Conservation (phyloP, 139 green algal species). For the Yamagishiella unicocca region DNA sequence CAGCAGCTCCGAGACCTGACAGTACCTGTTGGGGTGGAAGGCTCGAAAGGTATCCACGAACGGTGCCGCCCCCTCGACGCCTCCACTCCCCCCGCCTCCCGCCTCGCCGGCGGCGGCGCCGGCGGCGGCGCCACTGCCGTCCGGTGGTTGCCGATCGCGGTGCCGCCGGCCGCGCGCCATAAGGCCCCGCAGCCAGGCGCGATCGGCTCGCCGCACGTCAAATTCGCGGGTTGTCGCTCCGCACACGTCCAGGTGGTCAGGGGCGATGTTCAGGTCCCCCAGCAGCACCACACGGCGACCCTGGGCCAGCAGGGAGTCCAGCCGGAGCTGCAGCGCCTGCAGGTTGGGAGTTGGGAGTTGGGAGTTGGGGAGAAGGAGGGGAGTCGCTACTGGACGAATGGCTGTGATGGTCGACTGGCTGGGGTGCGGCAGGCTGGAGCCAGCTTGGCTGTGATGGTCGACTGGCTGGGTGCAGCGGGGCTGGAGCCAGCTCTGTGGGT, state of each 20-base stretch:
- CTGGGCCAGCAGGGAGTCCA: constrained; percentile 44
- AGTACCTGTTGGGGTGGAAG: constrained; percentile 66
- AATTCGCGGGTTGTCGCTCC: not conserved
- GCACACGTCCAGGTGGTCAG: constrained; percentile 56
- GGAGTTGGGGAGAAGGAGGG: no score
- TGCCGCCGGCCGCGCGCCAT: constrained; percentile 14
- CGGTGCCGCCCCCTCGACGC: not conserved
- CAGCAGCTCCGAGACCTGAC: no score
- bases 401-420: no score
- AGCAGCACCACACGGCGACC: constrained; percentile 71
- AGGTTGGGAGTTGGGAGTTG: no score
- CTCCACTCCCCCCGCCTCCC: not conserved
- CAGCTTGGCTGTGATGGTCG: no score
- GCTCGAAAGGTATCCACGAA: constrained; percentile 72
- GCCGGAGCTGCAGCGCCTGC: constrained; percentile 60
- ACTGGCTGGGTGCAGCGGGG: no score
- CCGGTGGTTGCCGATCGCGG: not conserved
- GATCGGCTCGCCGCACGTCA: constrained; percentile 29
- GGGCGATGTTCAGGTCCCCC: constrained; percentile 87
- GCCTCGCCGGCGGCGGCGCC: not conserved
- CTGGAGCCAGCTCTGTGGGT: no score
- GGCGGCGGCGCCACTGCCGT: not conserved
- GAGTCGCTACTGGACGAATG: no score
- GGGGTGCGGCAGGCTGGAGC: no score
- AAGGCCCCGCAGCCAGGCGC: constrained; percentile 64